Base-by-base conservation (phyloP, 1,139 yeast species). In the Kurtzmaniella quercitrusa region DNA sequence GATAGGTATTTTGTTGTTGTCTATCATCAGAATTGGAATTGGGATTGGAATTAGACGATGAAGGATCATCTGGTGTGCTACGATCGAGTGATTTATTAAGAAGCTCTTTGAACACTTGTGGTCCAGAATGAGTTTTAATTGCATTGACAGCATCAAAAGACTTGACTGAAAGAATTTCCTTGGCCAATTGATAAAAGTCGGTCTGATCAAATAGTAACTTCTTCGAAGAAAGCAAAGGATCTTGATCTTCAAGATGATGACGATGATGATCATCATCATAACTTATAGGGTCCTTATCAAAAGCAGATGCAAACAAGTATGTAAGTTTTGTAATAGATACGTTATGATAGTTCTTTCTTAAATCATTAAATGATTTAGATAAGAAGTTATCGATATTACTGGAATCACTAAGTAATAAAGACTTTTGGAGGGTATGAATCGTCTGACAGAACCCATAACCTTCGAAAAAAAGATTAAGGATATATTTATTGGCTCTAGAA, bases 71-170 rank as follows among this genome's bases (percentile, higher is more conserved):
- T 31, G 58, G 58, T 11, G 50, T 46, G 12, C 57, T 56, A 15
- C 59, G 56, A 40, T 66, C 70, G 15, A 74, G 51, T 1, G 79
- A 67, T 40, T 65, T 64, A 41, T 65, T 68, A 31, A 77, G 61
- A 41, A 74, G 50, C 21, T 58, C 57, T 46, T 67, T 67, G 44
- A 77, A 61, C 15, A 57, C 53, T 39, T 52, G 58, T 0, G 75
- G 58, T 25, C 68, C 68, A 10, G 70, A 54, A 47, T 70, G 70
- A 29, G 66, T 60, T 12, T 66, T 62, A 25, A 79, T 58, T 0
- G 77, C 75, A 40, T 70, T 70, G 41, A 77, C 79, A 0, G 87
- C 80, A 55, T 81, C 87, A 46, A 84, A 71, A 1, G 87, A 80
- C 48, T 78, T 77, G 3, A 83, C 81, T 50, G 72, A 79, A 53